phyloP scores from a whole-genome alignment of 371 early-diverging fungal species.

The Fennellomyces sp. region DNA sequence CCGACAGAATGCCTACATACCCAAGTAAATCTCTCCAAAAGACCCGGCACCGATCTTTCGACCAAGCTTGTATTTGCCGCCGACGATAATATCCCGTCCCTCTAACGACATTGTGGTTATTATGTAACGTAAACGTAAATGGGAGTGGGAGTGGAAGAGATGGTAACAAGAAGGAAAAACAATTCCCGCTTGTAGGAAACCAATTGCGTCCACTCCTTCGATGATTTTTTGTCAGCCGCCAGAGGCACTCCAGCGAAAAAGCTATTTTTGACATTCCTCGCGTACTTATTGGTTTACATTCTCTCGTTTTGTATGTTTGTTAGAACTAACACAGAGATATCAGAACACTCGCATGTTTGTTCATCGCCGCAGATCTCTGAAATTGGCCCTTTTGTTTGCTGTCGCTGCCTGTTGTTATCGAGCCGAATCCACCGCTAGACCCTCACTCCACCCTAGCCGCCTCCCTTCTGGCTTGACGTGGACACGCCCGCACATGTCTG shows the following conservation, averaged over 20 bases:
- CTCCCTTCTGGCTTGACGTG: no score
- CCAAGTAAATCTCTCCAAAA: slow-evolving; percentile 99
- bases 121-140: not conserved
- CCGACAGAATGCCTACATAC: slow-evolving; percentile 41
- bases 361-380: not conserved
- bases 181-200: not conserved
- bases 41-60: slow-evolving; percentile 98
- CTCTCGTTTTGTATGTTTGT: not conserved
- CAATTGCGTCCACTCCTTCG: no score
- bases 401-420: no score
- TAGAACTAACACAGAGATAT: no score
- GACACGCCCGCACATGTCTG: no score
- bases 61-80: slow-evolving; percentile 92
- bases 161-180: not conserved
- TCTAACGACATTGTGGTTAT: slow-evolving; percentile 41
- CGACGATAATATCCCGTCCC: slow-evolving; percentile 56
- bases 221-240: no score
- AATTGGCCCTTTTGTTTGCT: not conserved
- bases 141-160: not conserved
- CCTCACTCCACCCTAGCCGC: no score
- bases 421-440: no score
- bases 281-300: not conserved
- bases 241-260: no score
- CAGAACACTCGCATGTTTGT: not conserved
- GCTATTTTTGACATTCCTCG: not conserved